Conservation (phyloP, 1,139 yeast genomes). For the Hyphopichia pseudoburtonii region DNA sequence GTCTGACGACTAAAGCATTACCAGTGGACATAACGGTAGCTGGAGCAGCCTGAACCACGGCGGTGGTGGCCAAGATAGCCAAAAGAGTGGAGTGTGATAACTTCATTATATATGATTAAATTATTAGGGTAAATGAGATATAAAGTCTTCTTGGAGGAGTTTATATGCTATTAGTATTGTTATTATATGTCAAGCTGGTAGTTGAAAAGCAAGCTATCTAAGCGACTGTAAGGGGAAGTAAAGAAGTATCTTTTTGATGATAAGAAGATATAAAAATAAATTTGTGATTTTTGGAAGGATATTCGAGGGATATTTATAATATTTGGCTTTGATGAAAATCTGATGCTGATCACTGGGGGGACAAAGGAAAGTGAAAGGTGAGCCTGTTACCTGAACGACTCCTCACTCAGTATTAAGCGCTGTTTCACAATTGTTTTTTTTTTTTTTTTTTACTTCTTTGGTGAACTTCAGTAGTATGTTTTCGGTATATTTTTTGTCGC, state of each 20-base stretch:
- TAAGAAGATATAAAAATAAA: not conserved
- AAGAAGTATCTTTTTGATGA: not conserved
- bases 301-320: not conserved
- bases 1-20: constrained; percentile 28
- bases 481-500: not conserved
- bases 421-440: not conserved
- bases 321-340: no score
- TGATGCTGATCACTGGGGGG: no score
- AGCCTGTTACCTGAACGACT: no score
- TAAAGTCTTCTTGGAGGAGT: no score
- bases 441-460: not conserved
- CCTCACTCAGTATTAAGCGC: no score
- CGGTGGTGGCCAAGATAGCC: constrained; percentile 42
- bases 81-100: constrained; percentile 42
- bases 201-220: no score
- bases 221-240: not conserved
- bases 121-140: not conserved
- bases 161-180: no score
- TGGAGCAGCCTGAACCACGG: constrained; percentile 45
- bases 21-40: constrained; percentile 20
- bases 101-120: constrained; percentile 29
- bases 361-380: no score
- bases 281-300: not conserved
- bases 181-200: no score
- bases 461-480: not conserved